These are phyloP conservation scores for Parastagonospora avenae DNA, from an alignment of 2,329 filamentous ascomycete species.

Conservation along the genomic window DNA sequence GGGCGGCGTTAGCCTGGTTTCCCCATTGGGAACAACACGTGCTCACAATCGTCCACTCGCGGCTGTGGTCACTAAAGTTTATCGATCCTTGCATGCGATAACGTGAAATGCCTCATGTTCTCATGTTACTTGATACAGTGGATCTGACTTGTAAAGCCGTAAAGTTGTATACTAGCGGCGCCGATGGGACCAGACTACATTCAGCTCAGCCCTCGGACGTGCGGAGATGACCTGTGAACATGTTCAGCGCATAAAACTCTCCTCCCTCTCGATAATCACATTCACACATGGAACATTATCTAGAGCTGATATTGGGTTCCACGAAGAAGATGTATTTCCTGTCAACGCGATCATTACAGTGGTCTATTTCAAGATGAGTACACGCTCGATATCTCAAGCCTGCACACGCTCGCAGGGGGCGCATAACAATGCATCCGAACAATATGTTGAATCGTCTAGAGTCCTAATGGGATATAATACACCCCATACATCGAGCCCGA, in stretches of 20 bases:
- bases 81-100: no score
- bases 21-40: neutral
- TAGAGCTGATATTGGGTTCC: neutral
- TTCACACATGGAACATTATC: neutral
- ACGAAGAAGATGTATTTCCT: neutral
- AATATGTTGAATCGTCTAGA: constrained; percentile 7
- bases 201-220: neutral
- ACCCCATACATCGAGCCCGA: neutral
- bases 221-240: neutral
- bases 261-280: no score
- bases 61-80: no score
- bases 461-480: neutral
- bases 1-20: neutral
- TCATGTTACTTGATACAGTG: no score
- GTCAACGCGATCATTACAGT: neutral
- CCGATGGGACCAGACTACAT: neutral
- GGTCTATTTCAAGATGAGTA: constrained; percentile 7
- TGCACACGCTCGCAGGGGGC: neutral
- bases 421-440: neutral
- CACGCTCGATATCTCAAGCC: neutral
- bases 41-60: neutral
- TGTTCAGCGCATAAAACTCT: no score
- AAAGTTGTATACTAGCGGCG: neutral
- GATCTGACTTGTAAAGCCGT: neutral
- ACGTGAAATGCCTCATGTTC: no score